These are phyloP conservation scores for Colletotrichum limetticola DNA, from an alignment of 2,329 filamentous ascomycete species.

Conservation along the genomic window DNA sequence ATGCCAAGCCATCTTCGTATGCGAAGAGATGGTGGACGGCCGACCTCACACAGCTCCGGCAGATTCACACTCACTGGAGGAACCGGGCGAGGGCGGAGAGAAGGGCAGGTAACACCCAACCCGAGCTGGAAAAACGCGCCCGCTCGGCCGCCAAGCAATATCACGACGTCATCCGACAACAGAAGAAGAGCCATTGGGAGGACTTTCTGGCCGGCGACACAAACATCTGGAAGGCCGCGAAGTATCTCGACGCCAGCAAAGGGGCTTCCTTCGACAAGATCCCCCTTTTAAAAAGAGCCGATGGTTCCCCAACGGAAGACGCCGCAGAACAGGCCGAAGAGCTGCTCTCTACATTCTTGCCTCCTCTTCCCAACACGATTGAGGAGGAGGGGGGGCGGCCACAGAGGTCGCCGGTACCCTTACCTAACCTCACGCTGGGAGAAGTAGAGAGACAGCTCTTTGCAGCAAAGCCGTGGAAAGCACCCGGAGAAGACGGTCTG, in stretches of 20 bases:
- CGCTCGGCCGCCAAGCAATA: background rate
- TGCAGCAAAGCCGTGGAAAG: no score
- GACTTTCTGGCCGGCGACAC: slow-evolving; percentile 23
- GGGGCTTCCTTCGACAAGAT: slow-evolving; percentile 39
- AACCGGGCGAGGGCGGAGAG: slow-evolving; percentile 39
- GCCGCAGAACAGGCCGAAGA: slow-evolving; percentile 31
- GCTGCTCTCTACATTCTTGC: background rate
- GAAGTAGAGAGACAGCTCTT: no score
- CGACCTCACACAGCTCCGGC: slow-evolving; percentile 42
- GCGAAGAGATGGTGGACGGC: slow-evolving; percentile 44
- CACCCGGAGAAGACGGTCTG: no score
- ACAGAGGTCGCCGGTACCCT: background rate
- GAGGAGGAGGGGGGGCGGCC: background rate
- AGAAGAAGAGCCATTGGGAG: background rate
- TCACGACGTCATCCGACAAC: background rate
- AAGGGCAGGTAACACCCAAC: background rate
- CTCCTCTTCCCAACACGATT: background rate
- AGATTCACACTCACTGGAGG: slow-evolving; percentile 42
- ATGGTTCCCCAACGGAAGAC: slow-evolving; percentile 35
- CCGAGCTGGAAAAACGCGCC: background rate
- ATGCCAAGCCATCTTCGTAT: slow-evolving; percentile 40
- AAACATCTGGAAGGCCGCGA: slow-evolving; percentile 44
- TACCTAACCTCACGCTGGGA: background rate
- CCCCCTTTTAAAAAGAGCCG: slow-evolving; percentile 36
- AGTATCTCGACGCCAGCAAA: slow-evolving; percentile 40